Evolutionary conservation across 2,329 filamentous ascomycete genomes (phyloP).

Genomic region (Zelopaecilomyces penicillatus): DNA sequence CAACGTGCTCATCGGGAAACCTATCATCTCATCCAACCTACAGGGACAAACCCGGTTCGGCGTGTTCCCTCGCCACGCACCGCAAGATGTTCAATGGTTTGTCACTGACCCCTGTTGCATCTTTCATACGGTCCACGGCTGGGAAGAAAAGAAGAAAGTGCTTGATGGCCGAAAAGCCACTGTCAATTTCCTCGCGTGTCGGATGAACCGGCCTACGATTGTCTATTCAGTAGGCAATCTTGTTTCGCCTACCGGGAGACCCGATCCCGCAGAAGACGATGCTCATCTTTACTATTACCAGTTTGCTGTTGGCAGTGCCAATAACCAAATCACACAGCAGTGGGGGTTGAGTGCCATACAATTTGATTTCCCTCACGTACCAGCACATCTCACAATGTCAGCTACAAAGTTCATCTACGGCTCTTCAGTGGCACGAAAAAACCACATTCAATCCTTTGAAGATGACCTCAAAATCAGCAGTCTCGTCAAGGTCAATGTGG

Average conservation of each 20-base stretch:
- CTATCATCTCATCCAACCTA: conserved; percentile 52
- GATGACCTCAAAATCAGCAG: conserved; percentile 59
- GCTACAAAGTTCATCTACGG: conserved; percentile 56
- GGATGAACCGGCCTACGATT: conserved; percentile 56
- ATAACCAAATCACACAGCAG: conserved; percentile 45
- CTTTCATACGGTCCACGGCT: conserved; percentile 64
- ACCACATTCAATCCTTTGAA: conserved; percentile 52
- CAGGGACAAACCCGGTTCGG: conserved; percentile 53
- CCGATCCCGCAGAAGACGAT: conserved; percentile 43
- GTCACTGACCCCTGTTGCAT: conserved; percentile 60
- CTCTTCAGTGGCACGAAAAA: conserved; percentile 49
- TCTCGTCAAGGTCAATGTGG: conserved; percentile 52
- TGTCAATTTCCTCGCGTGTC: conserved; percentile 58
- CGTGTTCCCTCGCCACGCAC: conserved; percentile 54
- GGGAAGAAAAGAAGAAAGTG: conserved; percentile 36
- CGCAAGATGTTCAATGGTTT: conserved; percentile 54
- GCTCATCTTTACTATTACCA: conserved; percentile 63
- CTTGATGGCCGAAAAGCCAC: not conserved
- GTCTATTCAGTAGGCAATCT: conserved; percentile 59
- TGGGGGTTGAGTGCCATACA: conserved; percentile 57
- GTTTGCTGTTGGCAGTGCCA: conserved; percentile 35
- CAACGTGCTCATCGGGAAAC: conserved; percentile 47
- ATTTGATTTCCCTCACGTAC: conserved; percentile 59
- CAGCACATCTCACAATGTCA: conserved; percentile 46
- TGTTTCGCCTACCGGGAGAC: conserved; percentile 33